Percentiles rank a stretch among this genome's conserved stretches.
phyloP scores from a whole-genome alignment of 108 stramenopile species.

The Nitzschia sp. region DNA sequence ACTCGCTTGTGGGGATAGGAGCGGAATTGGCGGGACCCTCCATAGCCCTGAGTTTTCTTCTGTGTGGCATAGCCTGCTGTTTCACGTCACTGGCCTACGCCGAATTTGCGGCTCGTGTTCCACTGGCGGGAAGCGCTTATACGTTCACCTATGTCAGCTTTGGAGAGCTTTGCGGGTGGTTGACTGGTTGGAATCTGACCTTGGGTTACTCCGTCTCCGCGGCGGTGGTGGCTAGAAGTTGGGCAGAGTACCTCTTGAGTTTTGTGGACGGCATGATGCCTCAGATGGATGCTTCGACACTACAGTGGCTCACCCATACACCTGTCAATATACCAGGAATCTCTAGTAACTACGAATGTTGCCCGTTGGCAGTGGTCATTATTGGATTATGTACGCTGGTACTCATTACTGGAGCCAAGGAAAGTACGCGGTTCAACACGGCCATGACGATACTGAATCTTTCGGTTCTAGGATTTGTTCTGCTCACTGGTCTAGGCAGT shows the following conservation, averaged over 20 bases:
- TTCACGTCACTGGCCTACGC: constrained; percentile 58
- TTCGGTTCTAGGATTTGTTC: constrained; percentile 38
- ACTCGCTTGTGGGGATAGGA: constrained; percentile 58
- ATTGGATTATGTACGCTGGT: constrained; percentile 44
- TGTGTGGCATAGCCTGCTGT: constrained; percentile 51
- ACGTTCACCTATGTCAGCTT: constrained; percentile 59
- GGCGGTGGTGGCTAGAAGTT: constrained; percentile 52
- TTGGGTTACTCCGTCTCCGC: constrained; percentile 56
- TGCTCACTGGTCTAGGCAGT: constrained; percentile 37
- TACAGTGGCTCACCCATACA: constrained; percentile 22
- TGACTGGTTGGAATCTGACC: constrained; percentile 66
- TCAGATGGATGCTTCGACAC: neutral
- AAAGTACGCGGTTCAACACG: constrained; percentile 51
- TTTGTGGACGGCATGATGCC: constrained; percentile 33
- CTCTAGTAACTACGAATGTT: constrained; percentile 31
- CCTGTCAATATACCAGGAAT: constrained; percentile 15
- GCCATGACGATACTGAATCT: constrained; percentile 57
- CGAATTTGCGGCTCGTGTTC: constrained; percentile 58
- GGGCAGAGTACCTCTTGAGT: constrained; percentile 50
- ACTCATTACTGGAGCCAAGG: constrained; percentile 51
- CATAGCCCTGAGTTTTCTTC: constrained; percentile 44
- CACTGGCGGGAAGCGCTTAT: constrained; percentile 58
- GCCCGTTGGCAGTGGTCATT: constrained; percentile 48
- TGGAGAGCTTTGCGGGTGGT: constrained; percentile 58
- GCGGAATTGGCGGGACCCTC: constrained; percentile 54